These are phyloP conservation scores for Ogataea pilisensis DNA, from an alignment of 805 yeast genomes.

Conservation along the genomic window DNA sequence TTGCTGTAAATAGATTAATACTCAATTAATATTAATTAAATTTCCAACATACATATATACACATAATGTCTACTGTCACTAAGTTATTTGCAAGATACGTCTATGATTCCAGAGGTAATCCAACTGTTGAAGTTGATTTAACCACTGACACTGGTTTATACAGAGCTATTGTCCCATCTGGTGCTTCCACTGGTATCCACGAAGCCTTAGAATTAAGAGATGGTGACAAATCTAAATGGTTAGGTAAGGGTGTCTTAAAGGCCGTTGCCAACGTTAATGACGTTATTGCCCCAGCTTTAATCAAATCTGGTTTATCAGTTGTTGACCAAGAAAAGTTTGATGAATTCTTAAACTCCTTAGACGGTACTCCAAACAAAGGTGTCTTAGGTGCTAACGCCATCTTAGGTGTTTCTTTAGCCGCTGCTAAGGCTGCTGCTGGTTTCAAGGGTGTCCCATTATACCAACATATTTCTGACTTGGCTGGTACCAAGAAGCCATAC, in stretches of 20 bases:
- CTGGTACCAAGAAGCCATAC: slow-evolving; percentile 75
- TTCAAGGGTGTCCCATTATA: slow-evolving; percentile 91
- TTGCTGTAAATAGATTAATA: neutral
- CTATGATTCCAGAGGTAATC: slow-evolving; percentile 99
- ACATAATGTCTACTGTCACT: slow-evolving; percentile 54
- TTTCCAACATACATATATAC: neutral
- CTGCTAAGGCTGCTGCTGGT: slow-evolving; percentile 97
- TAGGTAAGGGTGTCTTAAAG: slow-evolving; percentile 97
- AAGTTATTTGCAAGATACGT: slow-evolving; percentile 93
- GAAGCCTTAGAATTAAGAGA: slow-evolving; percentile 99
- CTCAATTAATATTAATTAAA: neutral
- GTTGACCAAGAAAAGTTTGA: slow-evolving; percentile 84
- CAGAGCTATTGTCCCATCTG: slow-evolving; percentile 98
- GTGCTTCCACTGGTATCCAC: slow-evolving; percentile 98
- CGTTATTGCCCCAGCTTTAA: slow-evolving; percentile 88
- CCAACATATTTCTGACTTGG: slow-evolving; percentile 79
- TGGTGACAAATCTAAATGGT: slow-evolving; percentile 96
- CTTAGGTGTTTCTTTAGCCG: slow-evolving; percentile 96
- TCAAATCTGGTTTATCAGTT: slow-evolving; percentile 78
- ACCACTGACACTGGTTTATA: slow-evolving; percentile 88
- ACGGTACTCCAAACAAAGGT: slow-evolving; percentile 96
- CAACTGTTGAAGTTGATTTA: slow-evolving; percentile 98
- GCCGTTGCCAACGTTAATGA: slow-evolving; percentile 96
- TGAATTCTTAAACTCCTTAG: slow-evolving; percentile 78
- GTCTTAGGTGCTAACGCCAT: slow-evolving; percentile 98